phyloP scores from a whole-genome alignment of 257 asterid species.

The Misopates orontium region DNA sequence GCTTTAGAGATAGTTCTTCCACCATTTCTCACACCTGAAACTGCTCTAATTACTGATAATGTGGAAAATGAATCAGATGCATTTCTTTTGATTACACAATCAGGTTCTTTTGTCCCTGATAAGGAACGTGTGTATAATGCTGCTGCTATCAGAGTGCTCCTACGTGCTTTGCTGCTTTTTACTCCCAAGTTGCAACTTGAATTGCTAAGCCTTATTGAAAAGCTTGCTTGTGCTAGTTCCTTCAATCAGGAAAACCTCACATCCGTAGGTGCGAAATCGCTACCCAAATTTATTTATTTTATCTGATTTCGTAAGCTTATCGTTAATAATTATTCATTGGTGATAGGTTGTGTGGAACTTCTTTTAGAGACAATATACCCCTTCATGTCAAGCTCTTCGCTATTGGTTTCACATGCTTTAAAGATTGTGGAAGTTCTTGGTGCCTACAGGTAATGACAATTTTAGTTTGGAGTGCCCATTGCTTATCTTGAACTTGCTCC shows the following conservation, averaged over 20 bases:
- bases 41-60: constrained; percentile 40
- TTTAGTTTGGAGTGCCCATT: constrained; percentile 19
- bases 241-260: constrained; percentile 94
- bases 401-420: constrained; percentile 73
- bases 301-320: constrained; percentile 19
- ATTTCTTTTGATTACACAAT: constrained; percentile 60
- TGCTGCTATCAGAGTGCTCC: constrained; percentile 81
- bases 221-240: constrained; percentile 82
- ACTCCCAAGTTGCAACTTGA: constrained; percentile 96
- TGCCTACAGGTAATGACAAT: constrained; percentile 68
- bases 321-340: constrained; percentile 25
- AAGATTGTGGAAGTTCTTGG: constrained; percentile 96
- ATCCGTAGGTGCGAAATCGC: constrained; percentile 75
- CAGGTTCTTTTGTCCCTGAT: constrained; percentile 70
- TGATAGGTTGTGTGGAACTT: constrained; percentile 94
- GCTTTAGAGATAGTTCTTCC: constrained; percentile 89
- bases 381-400: constrained; percentile 78
- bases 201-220: constrained; percentile 75
- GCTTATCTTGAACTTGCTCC: constrained; percentile 13
- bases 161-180: constrained; percentile 78
- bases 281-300: constrained; percentile 20
- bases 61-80: constrained; percentile 55
- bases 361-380: constrained; percentile 89
- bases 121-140: constrained; percentile 86
- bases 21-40: constrained; percentile 69